These are phyloP conservation scores for Ganoderma leucocontextum DNA, from an alignment of 1,284 basidiomycete genomes.

Conservation along the genomic window DNA sequence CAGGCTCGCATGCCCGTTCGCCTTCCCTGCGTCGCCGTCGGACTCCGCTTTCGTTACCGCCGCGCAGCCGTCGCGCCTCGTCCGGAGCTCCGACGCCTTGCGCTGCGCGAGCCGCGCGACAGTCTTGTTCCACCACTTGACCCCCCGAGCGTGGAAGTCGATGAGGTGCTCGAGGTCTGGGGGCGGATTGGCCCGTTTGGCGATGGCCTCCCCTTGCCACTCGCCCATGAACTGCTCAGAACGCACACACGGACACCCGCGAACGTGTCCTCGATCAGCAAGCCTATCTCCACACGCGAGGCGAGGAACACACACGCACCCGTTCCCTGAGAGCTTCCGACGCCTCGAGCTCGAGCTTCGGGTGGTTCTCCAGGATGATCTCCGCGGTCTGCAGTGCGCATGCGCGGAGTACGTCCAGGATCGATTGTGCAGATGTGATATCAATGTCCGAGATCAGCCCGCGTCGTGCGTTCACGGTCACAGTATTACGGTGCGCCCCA, in stretches of 20 bases:
- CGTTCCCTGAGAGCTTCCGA: conserved; percentile 66
- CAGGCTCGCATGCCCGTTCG: neutral
- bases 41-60: neutral
- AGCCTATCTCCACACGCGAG: neutral
- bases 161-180: conserved; percentile 46
- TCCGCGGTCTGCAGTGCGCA: conserved; percentile 63
- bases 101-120: conserved; percentile 51
- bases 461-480: neutral
- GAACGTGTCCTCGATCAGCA: conserved; percentile 1
- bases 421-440: neutral
- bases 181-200: conserved; percentile 32
- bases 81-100: conserved; percentile 22
- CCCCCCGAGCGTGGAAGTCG: conserved; percentile 55
- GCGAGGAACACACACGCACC: conserved; percentile 47
- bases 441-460: conserved; percentile 3
- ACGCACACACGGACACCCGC: neutral
- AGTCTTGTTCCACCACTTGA: conserved; percentile 66
- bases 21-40: conserved; percentile 6
- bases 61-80: neutral
- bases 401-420: neutral
- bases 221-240: conserved; percentile 66
- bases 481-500: conserved; percentile 41
- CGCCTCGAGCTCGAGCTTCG: conserved; percentile 51
- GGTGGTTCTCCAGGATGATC: conserved; percentile 63
- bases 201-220: conserved; percentile 57